These are phyloP conservation scores for Caloboletus firmus DNA, from an alignment of 1,284 basidiomycete species.

Conservation along the genomic window DNA sequence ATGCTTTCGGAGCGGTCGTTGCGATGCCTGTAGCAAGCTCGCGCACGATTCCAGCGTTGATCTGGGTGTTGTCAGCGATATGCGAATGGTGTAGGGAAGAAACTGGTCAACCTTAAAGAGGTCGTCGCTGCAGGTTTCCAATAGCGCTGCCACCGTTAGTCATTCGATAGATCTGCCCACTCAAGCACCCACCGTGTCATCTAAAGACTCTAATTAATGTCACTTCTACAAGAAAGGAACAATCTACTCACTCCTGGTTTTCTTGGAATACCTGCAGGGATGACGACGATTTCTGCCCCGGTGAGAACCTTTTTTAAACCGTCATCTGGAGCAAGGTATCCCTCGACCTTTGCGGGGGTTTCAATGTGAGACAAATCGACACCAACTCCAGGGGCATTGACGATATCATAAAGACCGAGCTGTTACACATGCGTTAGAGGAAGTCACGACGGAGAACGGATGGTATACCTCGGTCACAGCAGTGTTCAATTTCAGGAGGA, in stretches of 20 bases:
- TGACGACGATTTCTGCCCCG: constrained; percentile 89
- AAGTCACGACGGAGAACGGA: background rate
- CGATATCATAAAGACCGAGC: constrained; percentile 94
- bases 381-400: constrained; percentile 94
- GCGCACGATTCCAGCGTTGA: constrained; percentile 96
- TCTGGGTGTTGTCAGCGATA: constrained; percentile 47
- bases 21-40: constrained; percentile 92
- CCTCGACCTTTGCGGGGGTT: constrained; percentile 77
- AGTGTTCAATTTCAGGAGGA: constrained; percentile 86
- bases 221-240: constrained; percentile 7
- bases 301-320: constrained; percentile 83
- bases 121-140: constrained; percentile 64
- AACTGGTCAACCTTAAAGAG: constrained; percentile 76
- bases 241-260: constrained; percentile 79
- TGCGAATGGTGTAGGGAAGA: background rate
- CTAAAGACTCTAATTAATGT: constrained; percentile 36
- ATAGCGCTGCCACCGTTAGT: constrained; percentile 22
- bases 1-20: constrained; percentile 84
- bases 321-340: constrained; percentile 71
- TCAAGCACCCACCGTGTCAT: constrained; percentile 65
- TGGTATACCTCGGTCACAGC: constrained; percentile 68
- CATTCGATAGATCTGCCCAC: constrained; percentile 7
- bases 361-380: constrained; percentile 91
- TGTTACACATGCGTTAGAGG: constrained; percentile 27
- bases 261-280: constrained; percentile 96